Evolutionary conservation across 2,329 filamentous ascomycete genomes (phyloP), one percentile per base, ranked within the genome.

Genomic region (Beauveria varroae): DNA sequence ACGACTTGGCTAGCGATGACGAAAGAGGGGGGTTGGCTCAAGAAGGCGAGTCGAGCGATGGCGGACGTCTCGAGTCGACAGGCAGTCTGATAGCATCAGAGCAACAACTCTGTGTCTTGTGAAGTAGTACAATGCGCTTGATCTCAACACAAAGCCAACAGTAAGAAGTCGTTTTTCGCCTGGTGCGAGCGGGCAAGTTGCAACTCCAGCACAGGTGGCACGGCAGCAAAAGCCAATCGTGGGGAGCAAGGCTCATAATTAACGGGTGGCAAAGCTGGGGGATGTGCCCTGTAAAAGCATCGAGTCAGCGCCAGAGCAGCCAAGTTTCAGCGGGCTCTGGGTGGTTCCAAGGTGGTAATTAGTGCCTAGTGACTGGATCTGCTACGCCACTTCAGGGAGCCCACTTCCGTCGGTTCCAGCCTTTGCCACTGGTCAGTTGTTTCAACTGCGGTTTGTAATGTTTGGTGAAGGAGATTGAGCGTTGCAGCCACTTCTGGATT

Each of bases 241-340:
- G 49, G 47, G 57, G 57, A 46, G 47, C 22, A 44, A 53, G 57
- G 57, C 46, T 44, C 43, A 43, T 20, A n/a, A 43, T 16, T n/a
- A n/a, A 16, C 10, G 6, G 47, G 57, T 60, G 57, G 57, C 47
- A 60, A 60, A 60, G 57, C 57, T 60, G 57, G 57, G 57, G 49
- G 57, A 60, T 60, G 34, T 51, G 56, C 56, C 24, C 52, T 57
- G 49, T 34, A 51, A 14, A 37, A 16, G 12, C 34, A 14, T 37
- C 34, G 16, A 37, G 14, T 37, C 14, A 37, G 34, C 34, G 47
- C 26, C 47, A 5, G 18, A 8, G 44, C 47, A 30, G 18, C 47
- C 14, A 50, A 28, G 18, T 12, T 22, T 28, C 16, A 28, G 49
- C 24, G 26, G 47, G 47, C 47, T 50, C 20, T 40, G 18, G 41